Conservation (phyloP, 2,329 filamentous ascomycete genomes). For the Diaporthe eres region DNA sequence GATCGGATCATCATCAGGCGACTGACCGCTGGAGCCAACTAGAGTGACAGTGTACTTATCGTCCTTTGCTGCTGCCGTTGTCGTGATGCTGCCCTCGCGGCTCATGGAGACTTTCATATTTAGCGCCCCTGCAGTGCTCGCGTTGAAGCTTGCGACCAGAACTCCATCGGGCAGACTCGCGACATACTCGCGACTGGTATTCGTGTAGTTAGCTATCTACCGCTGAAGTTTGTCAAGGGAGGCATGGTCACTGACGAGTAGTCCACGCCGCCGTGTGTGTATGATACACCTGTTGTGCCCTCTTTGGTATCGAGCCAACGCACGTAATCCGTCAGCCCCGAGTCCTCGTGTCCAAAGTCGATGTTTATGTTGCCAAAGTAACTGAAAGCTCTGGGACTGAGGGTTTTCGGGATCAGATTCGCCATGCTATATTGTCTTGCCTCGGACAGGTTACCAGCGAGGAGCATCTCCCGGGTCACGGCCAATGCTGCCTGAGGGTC, state of each 20-base stretch:
- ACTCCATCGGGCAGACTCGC: constrained; percentile 15
- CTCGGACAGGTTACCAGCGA: neutral
- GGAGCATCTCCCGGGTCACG: neutral
- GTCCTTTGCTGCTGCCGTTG: neutral
- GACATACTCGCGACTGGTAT: neutral
- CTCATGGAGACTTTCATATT: constrained; percentile 1
- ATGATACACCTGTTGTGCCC: constrained; percentile 6
- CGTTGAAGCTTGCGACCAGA: neutral
- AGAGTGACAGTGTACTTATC: neutral
- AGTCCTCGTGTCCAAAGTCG: constrained; percentile 3
- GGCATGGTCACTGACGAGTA: neutral
- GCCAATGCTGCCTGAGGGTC: neutral
- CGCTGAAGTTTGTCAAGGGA: too few relatives aligned
- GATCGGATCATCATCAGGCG: neutral
- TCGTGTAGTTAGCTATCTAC: neutral
- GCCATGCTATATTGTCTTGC: constrained; percentile 20
- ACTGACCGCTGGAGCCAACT: neutral
- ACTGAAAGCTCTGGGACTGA: constrained; percentile 4
- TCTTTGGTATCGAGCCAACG: constrained; percentile 25
- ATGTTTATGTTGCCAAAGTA: constrained; percentile 16
- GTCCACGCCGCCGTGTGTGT: neutral
- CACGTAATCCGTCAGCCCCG: neutral
- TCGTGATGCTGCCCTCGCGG: constrained; percentile 14
- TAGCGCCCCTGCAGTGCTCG: constrained; percentile 4
- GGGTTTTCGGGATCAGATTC: neutral